Base-by-base conservation (phyloP, 768 basidiomycete genomes). In the Tulasnella sp. region DNA sequence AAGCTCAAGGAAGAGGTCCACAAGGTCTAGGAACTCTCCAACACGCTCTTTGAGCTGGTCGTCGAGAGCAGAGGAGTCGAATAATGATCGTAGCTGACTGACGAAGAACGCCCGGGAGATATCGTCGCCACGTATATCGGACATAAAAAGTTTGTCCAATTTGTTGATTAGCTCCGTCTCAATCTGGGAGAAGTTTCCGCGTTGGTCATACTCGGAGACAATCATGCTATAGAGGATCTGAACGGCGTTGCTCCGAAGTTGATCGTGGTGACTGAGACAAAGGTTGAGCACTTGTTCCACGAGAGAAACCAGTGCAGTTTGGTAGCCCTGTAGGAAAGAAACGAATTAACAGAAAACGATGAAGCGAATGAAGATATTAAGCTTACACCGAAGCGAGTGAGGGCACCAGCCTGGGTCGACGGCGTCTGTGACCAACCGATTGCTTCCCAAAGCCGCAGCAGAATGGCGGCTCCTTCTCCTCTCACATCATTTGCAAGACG, bases 161-260 rank as follows among this genome's bases (percentile, higher is more conserved):
- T 92, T 90, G 75, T 88, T 95, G 76, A 98, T 92, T 7, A 98
- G 84, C 80, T 95, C 95, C 75, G 91, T 90, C 79, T 98, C 93
- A 75, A 98, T 96, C 62, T 86, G 87, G 76, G 90, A 89, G 78
- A 98, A 97, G 78, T 92, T 88, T 32, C 87, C 89, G 14, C 88
- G 88, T 73, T 91, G 89, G 72, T 93, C 88, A 79, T 91, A 95
- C 79, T 96, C 92, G 2, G 92, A 90, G 63, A 95, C 87, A 74
- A 98, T 94, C 94, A 98, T 97, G 77, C 90, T 92, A 80, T 90
- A 96, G 26, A 98, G 85, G 72, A 98, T 95, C 76, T 92, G 88
- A 26, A 96, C 94, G 0, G 94, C 95, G 75, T 91, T 91, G 77
- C 86, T 92, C 75, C 95, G 87, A 44, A 97, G 85, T 77, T 90